Conservation (phyloP, 306 rosid genomes). For the Urtica urens region DNA sequence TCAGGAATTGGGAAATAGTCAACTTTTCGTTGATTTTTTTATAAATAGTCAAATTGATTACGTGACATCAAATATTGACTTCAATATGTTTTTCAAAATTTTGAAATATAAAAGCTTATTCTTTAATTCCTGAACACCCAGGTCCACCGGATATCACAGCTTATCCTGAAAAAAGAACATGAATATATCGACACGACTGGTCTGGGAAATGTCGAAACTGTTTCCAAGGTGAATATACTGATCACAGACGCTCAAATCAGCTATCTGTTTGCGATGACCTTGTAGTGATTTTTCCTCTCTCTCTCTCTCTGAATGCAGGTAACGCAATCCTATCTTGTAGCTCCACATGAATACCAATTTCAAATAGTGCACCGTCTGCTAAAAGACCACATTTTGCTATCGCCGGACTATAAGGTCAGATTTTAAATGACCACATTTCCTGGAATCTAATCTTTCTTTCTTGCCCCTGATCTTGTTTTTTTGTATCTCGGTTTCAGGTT, state of each 20-base stretch:
- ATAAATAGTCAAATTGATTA: too few relatives aligned
- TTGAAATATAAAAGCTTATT: too few relatives aligned
- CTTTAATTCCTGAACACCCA: conserved; percentile 20
- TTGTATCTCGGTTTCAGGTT: conserved; percentile 41
- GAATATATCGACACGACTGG: conserved; percentile 79
- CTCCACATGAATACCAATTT: conserved; percentile 69
- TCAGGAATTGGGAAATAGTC: too few relatives aligned
- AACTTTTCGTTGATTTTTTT: too few relatives aligned
- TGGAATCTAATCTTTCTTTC: conserved; percentile 8
- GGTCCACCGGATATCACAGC: conserved; percentile 91
- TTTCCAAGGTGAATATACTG: conserved; percentile 48
- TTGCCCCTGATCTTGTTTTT: conserved; percentile 4
- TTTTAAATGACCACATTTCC: conserved; percentile 14
- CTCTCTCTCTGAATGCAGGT: conserved; percentile 47
- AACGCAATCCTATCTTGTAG: conserved; percentile 56
- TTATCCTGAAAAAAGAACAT: conserved; percentile 86
- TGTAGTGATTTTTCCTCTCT: too few relatives aligned
- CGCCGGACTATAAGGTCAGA: conserved; percentile 89
- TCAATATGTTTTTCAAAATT: not conserved
- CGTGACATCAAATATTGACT: too few relatives aligned
- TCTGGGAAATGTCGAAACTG: conserved; percentile 70
- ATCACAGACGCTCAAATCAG: too few relatives aligned
- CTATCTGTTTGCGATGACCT: too few relatives aligned
- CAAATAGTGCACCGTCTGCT: conserved; percentile 58
- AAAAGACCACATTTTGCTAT: conserved; percentile 55